Percentiles rank a stretch among this genome's conserved stretches.
These are phyloP conservation scores for Graphium sp. DNA, from an alignment of 2,329 filamentous ascomycete genomes.

Conservation along the genomic window DNA sequence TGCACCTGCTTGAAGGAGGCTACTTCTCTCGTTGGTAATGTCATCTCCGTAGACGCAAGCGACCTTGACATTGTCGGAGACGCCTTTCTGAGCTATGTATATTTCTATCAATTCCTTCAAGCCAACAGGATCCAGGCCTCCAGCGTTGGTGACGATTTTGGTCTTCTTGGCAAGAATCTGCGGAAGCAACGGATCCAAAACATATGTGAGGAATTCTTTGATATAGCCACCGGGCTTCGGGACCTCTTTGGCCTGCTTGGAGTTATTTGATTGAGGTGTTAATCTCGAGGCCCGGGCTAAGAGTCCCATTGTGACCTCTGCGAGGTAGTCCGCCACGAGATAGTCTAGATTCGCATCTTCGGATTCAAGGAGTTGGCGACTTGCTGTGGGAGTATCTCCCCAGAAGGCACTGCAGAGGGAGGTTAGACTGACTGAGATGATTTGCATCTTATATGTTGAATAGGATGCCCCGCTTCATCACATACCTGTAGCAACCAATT, in stretches of 20 bases:
- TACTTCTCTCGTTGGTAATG: neutral
- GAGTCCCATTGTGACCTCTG: constrained; percentile 4
- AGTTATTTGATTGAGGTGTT: neutral
- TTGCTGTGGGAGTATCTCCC: constrained; percentile 3
- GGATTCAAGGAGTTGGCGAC: constrained; percentile 3
- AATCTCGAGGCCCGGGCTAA: constrained; percentile 2
- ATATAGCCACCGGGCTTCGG: constrained; percentile 2
- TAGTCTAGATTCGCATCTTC: constrained; percentile 3
- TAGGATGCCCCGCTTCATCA: neutral
- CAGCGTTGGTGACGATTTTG: constrained; percentile 4
- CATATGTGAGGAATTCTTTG: constrained; percentile 3
- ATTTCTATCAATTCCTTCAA: constrained; percentile 2
- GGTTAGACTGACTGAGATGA: too few relatives aligned
- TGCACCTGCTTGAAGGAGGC: constrained; percentile 1
- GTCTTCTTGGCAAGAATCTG: constrained; percentile 3
- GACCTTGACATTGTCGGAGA: constrained; percentile 1
- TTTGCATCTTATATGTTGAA: neutral
- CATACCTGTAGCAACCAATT: constrained; percentile 4
- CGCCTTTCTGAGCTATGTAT: neutral
- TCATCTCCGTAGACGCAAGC: constrained; percentile 3
- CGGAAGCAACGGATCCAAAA: constrained; percentile 1
- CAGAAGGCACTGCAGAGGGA: constrained; percentile 2
- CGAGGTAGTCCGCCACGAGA: constrained; percentile 4
- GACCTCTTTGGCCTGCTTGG: neutral
- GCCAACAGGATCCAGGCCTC: constrained; percentile 3